These are phyloP conservation scores for Pseudocercospora fuligena DNA, from an alignment of 2,329 filamentous ascomycete species.

Conservation along the genomic window DNA sequence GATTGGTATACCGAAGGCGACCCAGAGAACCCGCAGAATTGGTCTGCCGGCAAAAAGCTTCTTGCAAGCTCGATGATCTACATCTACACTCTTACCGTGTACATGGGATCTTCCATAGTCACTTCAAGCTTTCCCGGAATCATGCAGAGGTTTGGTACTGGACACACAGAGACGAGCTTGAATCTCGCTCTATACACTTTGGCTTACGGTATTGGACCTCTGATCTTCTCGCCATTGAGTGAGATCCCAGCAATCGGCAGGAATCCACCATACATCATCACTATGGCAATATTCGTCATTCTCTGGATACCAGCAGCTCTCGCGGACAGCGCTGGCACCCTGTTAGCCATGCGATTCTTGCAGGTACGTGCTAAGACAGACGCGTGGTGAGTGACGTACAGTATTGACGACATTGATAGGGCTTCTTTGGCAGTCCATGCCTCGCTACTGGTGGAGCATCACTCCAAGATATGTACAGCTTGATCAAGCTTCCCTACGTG, in stretches of 20 bases:
- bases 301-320: conserved; percentile 69
- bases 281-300: conserved; percentile 71
- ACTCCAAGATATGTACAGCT: conserved; percentile 60
- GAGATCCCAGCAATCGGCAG: conserved; percentile 71
- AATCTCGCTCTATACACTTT: conserved; percentile 62
- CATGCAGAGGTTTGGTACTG: conserved; percentile 59
- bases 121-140: conserved; percentile 53
- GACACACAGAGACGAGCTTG: conserved; percentile 57
- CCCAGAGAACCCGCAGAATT: conserved; percentile 41
- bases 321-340: conserved; percentile 63
- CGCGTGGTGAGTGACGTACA: background rate
- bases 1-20: conserved; percentile 50
- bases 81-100: conserved; percentile 65
- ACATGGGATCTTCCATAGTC: conserved; percentile 59
- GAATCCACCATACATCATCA: conserved; percentile 69
- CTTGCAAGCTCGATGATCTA: conserved; percentile 47
- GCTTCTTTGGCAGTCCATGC: conserved; percentile 69
- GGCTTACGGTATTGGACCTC: conserved; percentile 60
- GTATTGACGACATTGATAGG: conserved; percentile 45
- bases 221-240: conserved; percentile 68
- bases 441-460: conserved; percentile 63
- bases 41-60: conserved; percentile 36
- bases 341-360: conserved; percentile 64
- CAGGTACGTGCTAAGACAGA: background rate
- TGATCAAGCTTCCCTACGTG: conserved; percentile 52